phyloP scores from a whole-genome alignment of 2,329 filamentous ascomycete genomes.

The Verruconis gallopava region DNA sequence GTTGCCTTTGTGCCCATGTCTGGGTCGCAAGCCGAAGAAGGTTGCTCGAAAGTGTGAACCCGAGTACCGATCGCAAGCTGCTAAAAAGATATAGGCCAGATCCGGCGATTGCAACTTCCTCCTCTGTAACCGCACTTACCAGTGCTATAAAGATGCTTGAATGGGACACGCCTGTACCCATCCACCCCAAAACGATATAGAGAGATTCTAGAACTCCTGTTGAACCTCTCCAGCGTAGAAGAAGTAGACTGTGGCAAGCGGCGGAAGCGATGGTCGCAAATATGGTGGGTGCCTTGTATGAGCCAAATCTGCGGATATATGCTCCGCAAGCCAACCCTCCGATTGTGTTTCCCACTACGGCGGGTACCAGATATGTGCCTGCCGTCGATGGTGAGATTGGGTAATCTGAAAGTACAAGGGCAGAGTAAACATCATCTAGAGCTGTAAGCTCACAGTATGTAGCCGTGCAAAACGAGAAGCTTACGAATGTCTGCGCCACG shows the following conservation, averaged over 20 bases:
- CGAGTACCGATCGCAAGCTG: constrained; percentile 30
- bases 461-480: constrained; percentile 13
- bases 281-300: constrained; percentile 43
- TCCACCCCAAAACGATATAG: constrained; percentile 40
- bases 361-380: constrained; percentile 51
- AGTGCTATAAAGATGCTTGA: constrained; percentile 38
- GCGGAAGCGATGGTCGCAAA: constrained; percentile 38
- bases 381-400: constrained; percentile 41
- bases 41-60: constrained; percentile 26
- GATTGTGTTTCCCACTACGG: constrained; percentile 52
- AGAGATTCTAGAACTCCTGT: constrained; percentile 43
- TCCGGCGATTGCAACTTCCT: constrained; percentile 37
- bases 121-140: constrained; percentile 31
- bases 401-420: constrained; percentile 60
- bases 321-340: constrained; percentile 38
- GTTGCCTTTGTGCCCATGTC: no score
- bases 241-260: constrained; percentile 38
- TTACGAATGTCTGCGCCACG: constrained; percentile 44
- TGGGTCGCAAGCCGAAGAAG: no score
- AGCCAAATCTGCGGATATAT: constrained; percentile 36
- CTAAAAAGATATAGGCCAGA: constrained; percentile 34
- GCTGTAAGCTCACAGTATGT: not conserved
- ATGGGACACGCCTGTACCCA: constrained; percentile 36
- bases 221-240: constrained; percentile 45
- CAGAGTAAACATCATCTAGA: not conserved